Evolutionary conservation across 2,329 filamentous ascomycete genomes (phyloP).

Genomic region (Rutstroemia sydowiana): DNA sequence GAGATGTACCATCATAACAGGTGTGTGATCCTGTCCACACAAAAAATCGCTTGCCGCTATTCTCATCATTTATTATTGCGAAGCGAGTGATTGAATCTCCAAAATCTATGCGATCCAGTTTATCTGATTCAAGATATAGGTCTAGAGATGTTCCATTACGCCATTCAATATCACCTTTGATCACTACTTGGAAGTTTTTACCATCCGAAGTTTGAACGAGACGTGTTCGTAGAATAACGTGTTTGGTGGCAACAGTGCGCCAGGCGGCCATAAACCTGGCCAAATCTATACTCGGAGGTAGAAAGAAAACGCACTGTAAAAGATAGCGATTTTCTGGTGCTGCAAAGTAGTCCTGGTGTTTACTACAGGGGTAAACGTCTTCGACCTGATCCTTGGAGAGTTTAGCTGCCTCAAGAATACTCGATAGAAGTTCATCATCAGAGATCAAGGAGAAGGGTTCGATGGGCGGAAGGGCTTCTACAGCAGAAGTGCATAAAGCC

Average conservation of each 20-base stretch:
- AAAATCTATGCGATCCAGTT: conserved; percentile 28
- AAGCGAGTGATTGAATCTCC: conserved; percentile 33
- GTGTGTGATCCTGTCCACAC: conserved; percentile 44
- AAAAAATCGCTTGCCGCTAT: conserved; percentile 28
- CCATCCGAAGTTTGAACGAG: conserved; percentile 16
- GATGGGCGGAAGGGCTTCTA: background rate
- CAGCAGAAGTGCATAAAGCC: conserved; percentile 28
- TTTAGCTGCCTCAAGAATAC: background rate
- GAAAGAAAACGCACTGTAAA: background rate
- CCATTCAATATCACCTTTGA: conserved; percentile 5
- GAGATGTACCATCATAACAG: conserved; percentile 59
- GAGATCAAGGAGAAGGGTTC: background rate
- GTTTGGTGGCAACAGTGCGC: conserved; percentile 18
- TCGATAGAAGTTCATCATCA: background rate
- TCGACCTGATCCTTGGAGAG: conserved; percentile 19
- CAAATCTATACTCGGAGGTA: conserved; percentile 17
- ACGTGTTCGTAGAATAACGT: conserved; percentile 29
- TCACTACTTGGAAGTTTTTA: conserved; percentile 12
- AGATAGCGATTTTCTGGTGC: background rate
- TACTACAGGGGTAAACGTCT: conserved; percentile 34
- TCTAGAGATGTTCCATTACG: background rate
- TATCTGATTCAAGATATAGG: conserved; percentile 29
- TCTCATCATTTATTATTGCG: conserved; percentile 18
- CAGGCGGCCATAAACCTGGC: conserved; percentile 22
- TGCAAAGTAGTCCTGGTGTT: conserved; percentile 30